Evolutionary conservation across 1,139 yeast species (phyloP).

Genomic region (Geotrichum reessii): DNA sequence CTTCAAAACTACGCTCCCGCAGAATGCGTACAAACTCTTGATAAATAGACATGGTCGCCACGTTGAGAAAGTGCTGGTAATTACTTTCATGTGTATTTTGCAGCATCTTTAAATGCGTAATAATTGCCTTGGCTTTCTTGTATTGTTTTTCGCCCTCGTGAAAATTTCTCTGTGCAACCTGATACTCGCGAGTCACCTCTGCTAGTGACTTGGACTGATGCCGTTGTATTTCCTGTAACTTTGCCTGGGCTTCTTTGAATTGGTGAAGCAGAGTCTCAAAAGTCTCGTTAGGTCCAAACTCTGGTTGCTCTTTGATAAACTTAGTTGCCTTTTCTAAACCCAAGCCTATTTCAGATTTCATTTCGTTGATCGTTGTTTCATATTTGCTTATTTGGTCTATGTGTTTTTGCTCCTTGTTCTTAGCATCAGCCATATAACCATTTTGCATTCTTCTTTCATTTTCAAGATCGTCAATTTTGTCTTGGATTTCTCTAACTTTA

Average conservation of each 20-base stretch:
- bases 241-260: neutral
- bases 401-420: neutral
- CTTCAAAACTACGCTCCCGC: slow-evolving; percentile 60
- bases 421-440: neutral
- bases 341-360: neutral
- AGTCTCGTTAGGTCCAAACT: slow-evolving; percentile 9
- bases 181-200: slow-evolving; percentile 4
- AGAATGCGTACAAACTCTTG: slow-evolving; percentile 29
- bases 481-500: neutral
- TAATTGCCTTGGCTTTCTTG: slow-evolving; percentile 36
- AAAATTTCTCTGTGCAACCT: slow-evolving; percentile 1
- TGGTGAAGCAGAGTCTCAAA: slow-evolving; percentile 7
- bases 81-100: slow-evolving; percentile 27
- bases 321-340: neutral
- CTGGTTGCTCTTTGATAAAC: neutral
- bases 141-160: slow-evolving; percentile 39
- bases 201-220: neutral
- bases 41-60: slow-evolving; percentile 17
- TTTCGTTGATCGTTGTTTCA: neutral
- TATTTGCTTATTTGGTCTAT: neutral
- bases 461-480: neutral
- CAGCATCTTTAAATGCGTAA: slow-evolving; percentile 24
- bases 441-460: neutral
- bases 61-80: slow-evolving; percentile 21
- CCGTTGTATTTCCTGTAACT: neutral